phyloP scores from a whole-genome alignment of 2,329 filamentous ascomycete species.

The Phyllosticta paracitricarpa region DNA sequence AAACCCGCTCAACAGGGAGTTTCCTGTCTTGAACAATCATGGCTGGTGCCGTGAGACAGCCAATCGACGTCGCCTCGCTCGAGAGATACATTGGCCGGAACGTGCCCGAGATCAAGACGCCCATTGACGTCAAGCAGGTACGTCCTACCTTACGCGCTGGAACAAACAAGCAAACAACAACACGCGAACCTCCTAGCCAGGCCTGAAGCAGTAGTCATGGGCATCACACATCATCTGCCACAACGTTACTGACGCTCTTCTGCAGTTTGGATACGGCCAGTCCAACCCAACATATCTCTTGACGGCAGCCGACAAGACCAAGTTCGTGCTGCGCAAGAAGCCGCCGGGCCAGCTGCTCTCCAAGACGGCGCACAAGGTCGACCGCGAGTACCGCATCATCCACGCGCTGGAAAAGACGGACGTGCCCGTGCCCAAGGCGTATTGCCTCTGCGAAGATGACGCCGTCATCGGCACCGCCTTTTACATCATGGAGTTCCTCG shows the following conservation, averaged over 20 bases:
- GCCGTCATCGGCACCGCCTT: slow-evolving; percentile 79
- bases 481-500: slow-evolving; percentile 94
- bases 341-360: slow-evolving; percentile 89
- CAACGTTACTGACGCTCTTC: neutral
- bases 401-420: slow-evolving; percentile 68
- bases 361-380: slow-evolving; percentile 90
- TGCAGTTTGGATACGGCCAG: slow-evolving; percentile 89
- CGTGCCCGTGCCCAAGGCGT: slow-evolving; percentile 76
- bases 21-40: slow-evolving; percentile 32
- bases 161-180: neutral
- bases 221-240: neutral
- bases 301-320: slow-evolving; percentile 52
- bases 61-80: slow-evolving; percentile 71
- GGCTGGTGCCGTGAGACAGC: slow-evolving; percentile 84
- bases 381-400: slow-evolving; percentile 88
- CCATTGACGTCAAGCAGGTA: slow-evolving; percentile 84
- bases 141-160: neutral
- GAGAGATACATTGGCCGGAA: slow-evolving; percentile 67
- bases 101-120: slow-evolving; percentile 75
- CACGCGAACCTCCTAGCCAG: neutral
- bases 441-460: slow-evolving; percentile 77
- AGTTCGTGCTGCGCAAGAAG: slow-evolving; percentile 93
- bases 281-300: slow-evolving; percentile 96
- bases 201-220: neutral
- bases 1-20: neutral